A percentile compares a stretch with the other conserved stretches of the same genome.
Conservation (phyloP, 345 rosid species). For the Balakata baccata region DNA sequence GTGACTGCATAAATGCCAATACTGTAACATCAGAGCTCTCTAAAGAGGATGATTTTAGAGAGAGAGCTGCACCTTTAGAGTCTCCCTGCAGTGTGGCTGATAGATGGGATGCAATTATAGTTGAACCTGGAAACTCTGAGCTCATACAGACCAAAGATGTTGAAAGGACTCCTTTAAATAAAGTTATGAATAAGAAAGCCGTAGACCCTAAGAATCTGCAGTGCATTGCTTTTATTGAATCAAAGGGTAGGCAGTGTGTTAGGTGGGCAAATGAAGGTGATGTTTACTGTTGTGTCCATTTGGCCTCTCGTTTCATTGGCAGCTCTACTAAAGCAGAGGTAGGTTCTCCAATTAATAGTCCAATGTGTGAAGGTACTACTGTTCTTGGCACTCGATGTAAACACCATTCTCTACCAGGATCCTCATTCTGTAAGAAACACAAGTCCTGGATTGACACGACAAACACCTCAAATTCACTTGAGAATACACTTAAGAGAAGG, state of each 20-base stretch:
- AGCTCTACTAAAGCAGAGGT: conserved; percentile 52
- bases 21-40: conserved; percentile 30
- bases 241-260: conserved; percentile 94
- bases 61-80: conserved; percentile 33
- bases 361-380: conserved; percentile 88
- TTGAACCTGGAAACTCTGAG: conserved; percentile 54
- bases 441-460: conserved; percentile 49
- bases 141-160: conserved; percentile 22
- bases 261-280: conserved; percentile 99
- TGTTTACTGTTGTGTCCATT: conserved; percentile 93
- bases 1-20: conserved; percentile 37
- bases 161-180: conserved; percentile 38
- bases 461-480: conserved; percentile 23
- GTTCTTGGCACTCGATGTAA: conserved; percentile 95
- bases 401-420: conserved; percentile 84
- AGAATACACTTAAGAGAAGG: conserved; percentile 51
- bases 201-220: conserved; percentile 66
- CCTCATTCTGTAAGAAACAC: conserved; percentile 85
- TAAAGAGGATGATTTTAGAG: conserved; percentile 28
- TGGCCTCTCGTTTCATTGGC: conserved; percentile 88
- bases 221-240: conserved; percentile 85
- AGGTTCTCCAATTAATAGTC: conserved; percentile 51
- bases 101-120: conserved; percentile 70
- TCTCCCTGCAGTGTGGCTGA: conserved; percentile 48
- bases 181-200: conserved; percentile 37